phyloP scores from a whole-genome alignment of 148 eudicot genomes.

The Fagopyrum homotropicum region DNA sequence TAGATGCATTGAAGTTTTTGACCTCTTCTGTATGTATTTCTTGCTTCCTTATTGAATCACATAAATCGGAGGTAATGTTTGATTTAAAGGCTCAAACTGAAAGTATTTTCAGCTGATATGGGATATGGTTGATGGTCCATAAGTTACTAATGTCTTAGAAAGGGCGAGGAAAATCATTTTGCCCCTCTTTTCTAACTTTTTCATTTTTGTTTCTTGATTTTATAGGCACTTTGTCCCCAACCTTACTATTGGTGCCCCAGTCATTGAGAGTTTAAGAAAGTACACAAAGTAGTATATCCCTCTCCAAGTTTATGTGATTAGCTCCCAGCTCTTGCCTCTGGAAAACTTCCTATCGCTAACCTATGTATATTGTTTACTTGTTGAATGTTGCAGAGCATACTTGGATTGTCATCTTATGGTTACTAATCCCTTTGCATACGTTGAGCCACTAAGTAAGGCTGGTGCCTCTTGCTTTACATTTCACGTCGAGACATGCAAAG shows the following conservation, averaged over 20 bases:
- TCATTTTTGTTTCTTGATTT: conserved; percentile 11
- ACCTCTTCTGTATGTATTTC: not conserved
- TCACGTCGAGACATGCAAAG: conserved; percentile 87
- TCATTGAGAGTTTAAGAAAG: conserved; percentile 85
- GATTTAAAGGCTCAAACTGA: not conserved
- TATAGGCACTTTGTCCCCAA: conserved; percentile 93
- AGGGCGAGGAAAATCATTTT: not conserved
- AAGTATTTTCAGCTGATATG: not conserved
- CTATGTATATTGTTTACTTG: not conserved
- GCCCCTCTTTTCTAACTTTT: not conserved
- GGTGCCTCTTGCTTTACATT: conserved; percentile 99
- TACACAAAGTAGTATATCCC: conserved; percentile 60
- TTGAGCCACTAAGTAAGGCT: conserved; percentile 88
- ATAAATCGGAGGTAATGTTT: not conserved
- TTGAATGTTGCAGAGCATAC: conserved; percentile 54
- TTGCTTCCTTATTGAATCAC: not conserved
- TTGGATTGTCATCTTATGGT: conserved; percentile 99
- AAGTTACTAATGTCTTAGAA: not conserved
- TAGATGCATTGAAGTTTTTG: conserved; percentile 11
- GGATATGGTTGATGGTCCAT: not conserved
- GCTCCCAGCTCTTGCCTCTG: not conserved
- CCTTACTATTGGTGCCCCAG: conserved; percentile 97
- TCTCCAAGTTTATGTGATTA: not conserved
- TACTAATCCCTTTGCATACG: conserved; percentile 87
- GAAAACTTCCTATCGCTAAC: not conserved